Evolutionary conservation across 805 yeast genomes (phyloP).

Genomic region (Tetrapisispora pingtungensis): DNA sequence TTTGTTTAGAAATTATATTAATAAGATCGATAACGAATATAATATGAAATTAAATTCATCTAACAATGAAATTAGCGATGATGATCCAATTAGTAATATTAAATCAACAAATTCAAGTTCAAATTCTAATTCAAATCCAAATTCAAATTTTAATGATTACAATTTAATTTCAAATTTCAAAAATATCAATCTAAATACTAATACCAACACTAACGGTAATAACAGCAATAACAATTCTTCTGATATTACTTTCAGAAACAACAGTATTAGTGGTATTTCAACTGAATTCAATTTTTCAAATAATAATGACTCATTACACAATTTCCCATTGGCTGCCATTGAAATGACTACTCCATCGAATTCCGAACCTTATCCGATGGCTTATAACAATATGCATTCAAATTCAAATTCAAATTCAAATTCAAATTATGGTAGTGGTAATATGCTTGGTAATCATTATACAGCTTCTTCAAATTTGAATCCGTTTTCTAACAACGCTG

Average conservation of each 20-base stretch:
- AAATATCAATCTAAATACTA: constrained; percentile 3
- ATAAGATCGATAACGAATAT: background rate
- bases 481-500: background rate
- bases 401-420: background rate
- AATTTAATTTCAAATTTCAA: constrained; percentile 24
- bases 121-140: background rate
- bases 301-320: background rate
- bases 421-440: background rate
- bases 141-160: too few species aligned
- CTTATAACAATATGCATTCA: background rate
- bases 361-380: constrained; percentile 13
- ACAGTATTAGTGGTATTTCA: constrained; percentile 1
- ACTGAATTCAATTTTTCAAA: background rate
- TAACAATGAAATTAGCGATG: background rate
- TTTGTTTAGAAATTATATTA: constrained; percentile 1
- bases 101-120: background rate
- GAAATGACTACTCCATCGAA: constrained; percentile 18
- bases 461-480: background rate
- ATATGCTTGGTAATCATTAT: background rate
- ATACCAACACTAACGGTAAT: background rate
- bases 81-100: background rate
- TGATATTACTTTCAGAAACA: background rate
- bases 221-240: background rate
- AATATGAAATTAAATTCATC: background rate
- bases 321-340: constrained; percentile 6